Evolutionary conservation across 345 rosid genomes (phyloP), one percentile per base, ranked within the genome.

Genomic region (Gynandropsis gynandra): DNA sequence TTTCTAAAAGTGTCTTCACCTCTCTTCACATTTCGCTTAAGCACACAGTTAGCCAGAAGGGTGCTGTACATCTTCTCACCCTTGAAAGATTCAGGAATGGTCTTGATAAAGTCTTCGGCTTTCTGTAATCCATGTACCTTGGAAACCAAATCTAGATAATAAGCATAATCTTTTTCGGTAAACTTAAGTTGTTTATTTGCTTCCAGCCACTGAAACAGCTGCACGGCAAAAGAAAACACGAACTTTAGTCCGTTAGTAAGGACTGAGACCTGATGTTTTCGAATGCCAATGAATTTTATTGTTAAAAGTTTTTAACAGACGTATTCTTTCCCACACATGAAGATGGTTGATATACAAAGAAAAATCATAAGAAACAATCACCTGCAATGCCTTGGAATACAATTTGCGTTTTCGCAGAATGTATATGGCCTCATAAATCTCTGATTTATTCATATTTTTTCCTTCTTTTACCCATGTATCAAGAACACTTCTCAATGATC

Each of bases 201-300:
- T 71, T 78, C 77, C 67, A 87, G 50, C 96, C 97, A 92, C 63
- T 92, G 87, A 13, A 80, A 87, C 15, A 92, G 59, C 98, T 92
- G 77, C 41, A 60, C 67, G 72, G 37, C 54, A 47, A 39, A 54
- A 39, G 10, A n/a, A 54, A 29, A 39, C 16, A 13, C 3, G 8
- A 37, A 37, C 15, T 2, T 37, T n/a, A n/a, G 15, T 2, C 15
- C 4, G 11, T 2, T 10, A n/a, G n/a, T 10, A 37, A 37, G 3
- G 4, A 3, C 8, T 37, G 9, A 37, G 8, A 10, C 11, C 11
- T 2, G 11, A 37, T 37, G 8, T 8, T 10, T 1, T 2, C 3
- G 41, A 10, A 37, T 2, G 2, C 15, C 8, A 37, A 54, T 47
- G 29, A 24, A 24, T 24, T 24, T 24, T 5, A 5, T 24, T 24